phyloP scores from a whole-genome alignment of 176 grass and related monocot genomes.

The Avena eriantha region DNA sequence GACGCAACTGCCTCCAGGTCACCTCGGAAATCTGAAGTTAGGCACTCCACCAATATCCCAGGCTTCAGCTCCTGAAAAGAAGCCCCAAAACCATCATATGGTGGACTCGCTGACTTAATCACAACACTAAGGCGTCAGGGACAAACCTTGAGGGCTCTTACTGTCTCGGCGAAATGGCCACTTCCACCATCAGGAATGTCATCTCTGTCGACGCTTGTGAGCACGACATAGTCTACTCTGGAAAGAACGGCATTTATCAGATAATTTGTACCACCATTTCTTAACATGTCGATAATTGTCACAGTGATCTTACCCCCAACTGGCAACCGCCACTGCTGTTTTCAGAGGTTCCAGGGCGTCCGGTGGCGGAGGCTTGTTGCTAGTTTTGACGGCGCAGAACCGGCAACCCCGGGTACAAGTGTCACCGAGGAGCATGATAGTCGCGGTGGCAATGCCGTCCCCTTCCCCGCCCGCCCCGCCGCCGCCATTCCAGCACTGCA shows the following conservation, averaged over 20 bases:
- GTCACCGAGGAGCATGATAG: slow-evolving; percentile 91
- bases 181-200: slow-evolving; percentile 91
- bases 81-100: slow-evolving; percentile 3
- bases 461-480: slow-evolving; percentile 79
- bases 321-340: slow-evolving; percentile 71
- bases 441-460: slow-evolving; percentile 83
- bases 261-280: neutral
- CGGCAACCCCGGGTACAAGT: slow-evolving; percentile 87
- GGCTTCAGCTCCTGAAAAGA: slow-evolving; percentile 76
- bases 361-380: slow-evolving; percentile 64
- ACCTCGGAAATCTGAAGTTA: slow-evolving; percentile 93
- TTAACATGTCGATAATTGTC: neutral
- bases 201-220: slow-evolving; percentile 93
- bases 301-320: slow-evolving; percentile 64
- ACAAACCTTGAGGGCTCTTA: slow-evolving; percentile 79
- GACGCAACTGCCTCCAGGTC: slow-evolving; percentile 69
- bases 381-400: slow-evolving; percentile 93
- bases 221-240: slow-evolving; percentile 89
- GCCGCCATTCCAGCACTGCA: slow-evolving; percentile 91
- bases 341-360: slow-evolving; percentile 73
- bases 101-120: neutral
- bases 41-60: slow-evolving; percentile 80
- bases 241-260: slow-evolving; percentile 33
- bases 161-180: slow-evolving; percentile 82
- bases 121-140: neutral